phyloP scores from a whole-genome alignment of 371 early-diverging fungal species.

The Mortierella sp. region DNA sequence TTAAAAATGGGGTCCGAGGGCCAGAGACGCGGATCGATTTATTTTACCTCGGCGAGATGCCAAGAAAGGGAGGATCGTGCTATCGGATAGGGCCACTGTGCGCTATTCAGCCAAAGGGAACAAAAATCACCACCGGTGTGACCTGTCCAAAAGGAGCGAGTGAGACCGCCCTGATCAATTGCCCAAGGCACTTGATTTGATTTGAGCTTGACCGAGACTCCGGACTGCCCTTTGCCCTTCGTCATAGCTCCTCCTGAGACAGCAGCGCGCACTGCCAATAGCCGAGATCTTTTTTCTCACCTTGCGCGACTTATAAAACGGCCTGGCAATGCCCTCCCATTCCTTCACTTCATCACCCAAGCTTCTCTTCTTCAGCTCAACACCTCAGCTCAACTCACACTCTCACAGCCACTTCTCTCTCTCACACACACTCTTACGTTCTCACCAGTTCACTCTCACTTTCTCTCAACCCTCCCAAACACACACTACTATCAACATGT shows the following conservation, averaged over 20 bases:
- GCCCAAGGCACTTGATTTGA: background rate
- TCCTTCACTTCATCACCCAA: conserved; percentile 1
- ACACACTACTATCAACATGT: conserved; percentile 29
- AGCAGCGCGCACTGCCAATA: background rate
- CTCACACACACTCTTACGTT: background rate
- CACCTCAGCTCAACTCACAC: conserved; percentile 5
- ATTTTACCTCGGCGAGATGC: too few species aligned
- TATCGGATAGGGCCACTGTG: too few species aligned
- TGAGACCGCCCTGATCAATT: background rate
- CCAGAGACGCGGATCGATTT: background rate
- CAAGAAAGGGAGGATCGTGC: too few species aligned
- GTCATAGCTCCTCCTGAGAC: background rate
- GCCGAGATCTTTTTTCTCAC: background rate
- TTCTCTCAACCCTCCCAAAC: background rate
- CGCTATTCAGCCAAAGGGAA: too few species aligned
- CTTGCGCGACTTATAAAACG: conserved; percentile 10
- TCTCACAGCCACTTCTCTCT: background rate
- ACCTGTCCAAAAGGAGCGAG: conserved; percentile 8
- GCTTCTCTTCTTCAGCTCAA: conserved; percentile 16
- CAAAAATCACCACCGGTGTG: background rate
- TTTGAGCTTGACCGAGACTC: background rate
- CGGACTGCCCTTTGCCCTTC: background rate
- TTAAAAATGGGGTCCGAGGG: background rate
- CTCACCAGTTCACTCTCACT: conserved; percentile 4
- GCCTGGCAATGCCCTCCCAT: background rate